These are phyloP conservation scores for Aphanomyces invadans DNA, from an alignment of 352 stramenopile species.

Conservation along the genomic window DNA sequence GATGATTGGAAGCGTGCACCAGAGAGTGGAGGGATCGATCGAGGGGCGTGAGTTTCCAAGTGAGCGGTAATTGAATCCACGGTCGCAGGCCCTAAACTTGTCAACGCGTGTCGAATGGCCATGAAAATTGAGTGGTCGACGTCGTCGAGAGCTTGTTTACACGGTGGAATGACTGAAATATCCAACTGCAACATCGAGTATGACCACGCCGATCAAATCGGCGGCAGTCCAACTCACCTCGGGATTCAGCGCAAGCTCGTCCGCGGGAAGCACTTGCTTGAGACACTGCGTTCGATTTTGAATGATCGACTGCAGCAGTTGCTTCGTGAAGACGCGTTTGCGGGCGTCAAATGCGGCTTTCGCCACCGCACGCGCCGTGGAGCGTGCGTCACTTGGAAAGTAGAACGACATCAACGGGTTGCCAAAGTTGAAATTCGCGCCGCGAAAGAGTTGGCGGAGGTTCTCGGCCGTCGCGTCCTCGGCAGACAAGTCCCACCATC, in stretches of 20 bases:
- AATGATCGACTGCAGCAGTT: constrained; percentile 14
- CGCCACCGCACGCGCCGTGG: not conserved
- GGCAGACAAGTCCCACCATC: constrained; percentile 20
- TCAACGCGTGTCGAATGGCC: constrained; percentile 9
- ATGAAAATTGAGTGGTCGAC: constrained; percentile 15
- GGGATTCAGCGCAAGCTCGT: constrained; percentile 7
- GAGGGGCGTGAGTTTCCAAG: not conserved
- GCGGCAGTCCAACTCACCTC: not conserved
- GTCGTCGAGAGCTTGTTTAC: not conserved
- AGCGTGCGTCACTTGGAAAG: constrained; percentile 8
- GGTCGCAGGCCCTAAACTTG: not conserved
- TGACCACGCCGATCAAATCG: not conserved
- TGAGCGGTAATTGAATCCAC: not conserved
- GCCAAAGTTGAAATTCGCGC: constrained; percentile 23
- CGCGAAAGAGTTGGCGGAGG: constrained; percentile 13
- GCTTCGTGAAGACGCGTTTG: not conserved
- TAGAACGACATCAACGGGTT: constrained; percentile 13
- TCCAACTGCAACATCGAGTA: not conserved
- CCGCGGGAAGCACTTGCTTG: not conserved
- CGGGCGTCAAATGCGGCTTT: not conserved
- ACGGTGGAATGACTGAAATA: not conserved
- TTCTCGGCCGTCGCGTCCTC: constrained; percentile 22
- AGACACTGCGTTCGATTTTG: constrained; percentile 7
- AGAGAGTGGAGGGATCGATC: not conserved
- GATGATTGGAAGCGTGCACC: not conserved